Percentiles rank a stretch among this genome's conserved stretches.
Evolutionary conservation across 768 basidiomycete genomes (phyloP).

Genomic region (Dacryopinax primogenitus): DNA sequence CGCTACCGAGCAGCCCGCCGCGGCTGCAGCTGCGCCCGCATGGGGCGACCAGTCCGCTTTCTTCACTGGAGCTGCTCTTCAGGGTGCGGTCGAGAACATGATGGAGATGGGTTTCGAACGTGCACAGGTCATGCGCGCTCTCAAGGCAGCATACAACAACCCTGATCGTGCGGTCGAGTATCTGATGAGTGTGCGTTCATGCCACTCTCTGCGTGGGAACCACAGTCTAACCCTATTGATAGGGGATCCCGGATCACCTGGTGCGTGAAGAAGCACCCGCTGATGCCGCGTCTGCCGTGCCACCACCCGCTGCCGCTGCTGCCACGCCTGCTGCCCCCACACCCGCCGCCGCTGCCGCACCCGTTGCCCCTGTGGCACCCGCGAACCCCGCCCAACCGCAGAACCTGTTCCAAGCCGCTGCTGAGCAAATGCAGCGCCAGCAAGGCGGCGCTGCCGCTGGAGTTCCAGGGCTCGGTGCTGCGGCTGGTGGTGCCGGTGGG

Average conservation of each 20-base stretch:
- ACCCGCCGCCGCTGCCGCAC: slow-evolving; percentile 19
- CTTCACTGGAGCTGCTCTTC: slow-evolving; percentile 61
- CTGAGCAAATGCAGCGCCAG: slow-evolving; percentile 50
- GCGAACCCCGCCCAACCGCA: slow-evolving; percentile 35
- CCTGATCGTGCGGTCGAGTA: slow-evolving; percentile 98
- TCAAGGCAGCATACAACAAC: slow-evolving; percentile 93
- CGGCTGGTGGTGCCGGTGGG: slow-evolving; percentile 28
- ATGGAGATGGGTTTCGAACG: slow-evolving; percentile 87
- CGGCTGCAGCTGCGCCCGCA: slow-evolving; percentile 24
- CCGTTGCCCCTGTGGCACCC: slow-evolving; percentile 13
- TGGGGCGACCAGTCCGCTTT: slow-evolving; percentile 47
- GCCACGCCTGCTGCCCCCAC: slow-evolving; percentile 29
- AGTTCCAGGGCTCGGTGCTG: slow-evolving; percentile 26
- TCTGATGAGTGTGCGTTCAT: slow-evolving; percentile 62
- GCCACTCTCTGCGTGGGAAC: background rate
- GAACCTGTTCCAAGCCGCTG: slow-evolving; percentile 79
- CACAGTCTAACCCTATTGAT: background rate
- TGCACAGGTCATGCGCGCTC: slow-evolving; percentile 69
- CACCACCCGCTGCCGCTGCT: slow-evolving; percentile 30
- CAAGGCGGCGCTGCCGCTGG: slow-evolving; percentile 25
- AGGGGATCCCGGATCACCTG: slow-evolving; percentile 73
- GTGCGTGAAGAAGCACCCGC: slow-evolving; percentile 33
- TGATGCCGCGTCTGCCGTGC: slow-evolving; percentile 28
- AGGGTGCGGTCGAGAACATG: slow-evolving; percentile 70
- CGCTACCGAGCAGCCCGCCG: slow-evolving; percentile 23